Conservation (phyloP, 2,329 filamentous ascomycete genomes). For the Colletotrichum abscissum region DNA sequence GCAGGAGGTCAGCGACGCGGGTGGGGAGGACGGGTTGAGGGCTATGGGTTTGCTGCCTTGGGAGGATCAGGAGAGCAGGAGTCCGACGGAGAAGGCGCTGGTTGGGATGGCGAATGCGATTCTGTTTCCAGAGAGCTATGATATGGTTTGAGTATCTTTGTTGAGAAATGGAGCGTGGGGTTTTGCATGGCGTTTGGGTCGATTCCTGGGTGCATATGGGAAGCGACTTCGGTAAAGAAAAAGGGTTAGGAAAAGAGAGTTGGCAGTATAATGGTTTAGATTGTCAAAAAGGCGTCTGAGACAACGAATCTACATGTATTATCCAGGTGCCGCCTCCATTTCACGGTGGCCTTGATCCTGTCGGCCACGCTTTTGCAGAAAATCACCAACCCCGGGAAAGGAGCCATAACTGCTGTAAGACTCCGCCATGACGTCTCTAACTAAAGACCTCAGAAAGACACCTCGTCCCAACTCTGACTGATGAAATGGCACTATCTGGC, state of each 20-base stretch:
- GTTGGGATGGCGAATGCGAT: conserved; percentile 52
- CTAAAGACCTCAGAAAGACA: no score
- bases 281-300: not conserved
- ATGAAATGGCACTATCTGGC: no score
- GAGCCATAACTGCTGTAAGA: no score
- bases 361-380: not conserved
- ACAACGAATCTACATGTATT: not conserved
- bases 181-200: not conserved
- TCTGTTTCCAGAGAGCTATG: conserved; percentile 54
- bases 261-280: not conserved
- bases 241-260: not conserved
- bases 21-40: conserved; percentile 51
- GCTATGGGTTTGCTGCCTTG: conserved; percentile 55
- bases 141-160: conserved; percentile 36
- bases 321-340: not conserved
- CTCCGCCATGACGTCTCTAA: no score
- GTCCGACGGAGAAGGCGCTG: conserved; percentile 47
- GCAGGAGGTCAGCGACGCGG: conserved; percentile 51
- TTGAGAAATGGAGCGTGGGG: not conserved
- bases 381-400: not conserved
- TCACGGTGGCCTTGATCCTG: not conserved
- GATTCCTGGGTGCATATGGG: not conserved
- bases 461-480: no score
- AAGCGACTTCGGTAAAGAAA: not conserved
- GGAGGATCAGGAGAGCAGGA: conserved; percentile 49